Evolutionary conservation across 1,284 basidiomycete species (phyloP), one percentile per base, ranked within the genome.

Genomic region (Irpex sp.): DNA sequence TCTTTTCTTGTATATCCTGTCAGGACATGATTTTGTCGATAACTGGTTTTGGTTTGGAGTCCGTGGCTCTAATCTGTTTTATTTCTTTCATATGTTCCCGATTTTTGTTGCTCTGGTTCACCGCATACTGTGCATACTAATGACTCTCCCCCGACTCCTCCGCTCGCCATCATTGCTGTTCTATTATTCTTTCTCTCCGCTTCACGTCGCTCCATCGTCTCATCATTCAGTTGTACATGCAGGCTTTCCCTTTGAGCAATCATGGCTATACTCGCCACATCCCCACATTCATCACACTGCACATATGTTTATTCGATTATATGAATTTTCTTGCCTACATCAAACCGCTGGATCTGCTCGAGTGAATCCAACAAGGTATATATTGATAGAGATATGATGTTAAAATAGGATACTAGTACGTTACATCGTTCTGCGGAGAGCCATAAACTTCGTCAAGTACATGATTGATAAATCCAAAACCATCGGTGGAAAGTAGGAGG

Each of bases 251-350:
- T 48, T 36, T 80, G 78, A 77, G 78, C 69, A 68, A 69, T 66
- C 59, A 68, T 67, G 69, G 72, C 71, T 72, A 69, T 15, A 66
- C 70, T 68, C 66, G 66, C 64, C 38, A 15, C 38, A 40, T 60
- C 64, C 68, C 64, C 59, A 65, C 64, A 59, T 65, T 64, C 61
- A 64, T 62, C 62, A 63, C 66, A 63, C 66, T 65, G 62, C 65
- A 65, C 70, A 72, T 72, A 74, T 75, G 74, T 72, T 71, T 73
- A 73, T 74, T 70, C 73, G 72, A 75, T 74, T 70, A 73, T 70
- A 63, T 63, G 57, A 63, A 58, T 63, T 54, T 58, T 36, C 13
- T 26, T 58, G 21, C 21, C 2, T 5, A 19, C 40, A 26, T 15
- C 11, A 31, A 51, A 51, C 58, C 26, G 13, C 11, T 11, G 31